These are phyloP conservation scores for Parsonsia alboflavescens DNA, from an alignment of 257 asterid genomes.

Conservation along the genomic window DNA sequence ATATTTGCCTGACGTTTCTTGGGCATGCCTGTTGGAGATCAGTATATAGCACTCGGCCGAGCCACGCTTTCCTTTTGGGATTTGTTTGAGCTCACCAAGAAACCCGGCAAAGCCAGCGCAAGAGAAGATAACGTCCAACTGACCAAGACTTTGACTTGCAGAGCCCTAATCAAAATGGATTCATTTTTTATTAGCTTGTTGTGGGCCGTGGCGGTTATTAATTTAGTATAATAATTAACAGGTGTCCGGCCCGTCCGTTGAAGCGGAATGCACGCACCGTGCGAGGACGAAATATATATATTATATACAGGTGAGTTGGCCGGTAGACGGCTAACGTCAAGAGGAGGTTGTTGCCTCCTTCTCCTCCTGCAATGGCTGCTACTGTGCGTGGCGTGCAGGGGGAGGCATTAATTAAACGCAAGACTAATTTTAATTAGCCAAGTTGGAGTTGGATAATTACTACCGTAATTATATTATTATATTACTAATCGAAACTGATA, in stretches of 20 bases:
- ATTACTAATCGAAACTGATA: no score
- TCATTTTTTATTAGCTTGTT: no score
- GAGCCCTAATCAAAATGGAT: no score
- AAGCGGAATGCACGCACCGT: not conserved
- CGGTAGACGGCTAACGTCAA: constrained; percentile 11
- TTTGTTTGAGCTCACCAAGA: not conserved
- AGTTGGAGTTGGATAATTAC: not conserved
- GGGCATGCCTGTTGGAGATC: not conserved
- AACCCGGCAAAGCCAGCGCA: not conserved
- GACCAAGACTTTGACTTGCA: not conserved
- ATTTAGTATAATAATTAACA: not conserved
- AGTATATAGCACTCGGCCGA: not conserved
- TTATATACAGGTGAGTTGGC: constrained; percentile 9
- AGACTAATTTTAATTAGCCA: not conserved
- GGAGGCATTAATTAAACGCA: not conserved
- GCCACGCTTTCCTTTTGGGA: not conserved
- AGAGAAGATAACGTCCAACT: not conserved
- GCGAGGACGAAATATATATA: not conserved
- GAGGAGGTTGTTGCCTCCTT: constrained; percentile 11
- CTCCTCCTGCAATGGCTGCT: not conserved
- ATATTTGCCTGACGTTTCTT: not conserved
- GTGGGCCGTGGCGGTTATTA: no score
- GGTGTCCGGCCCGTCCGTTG: constrained; percentile 5
- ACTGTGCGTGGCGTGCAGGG: not conserved
- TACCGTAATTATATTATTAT: no score